Base-by-base conservation (phyloP, 495 filamentous ascomycete species). In the Wilcoxina mikolae region DNA sequence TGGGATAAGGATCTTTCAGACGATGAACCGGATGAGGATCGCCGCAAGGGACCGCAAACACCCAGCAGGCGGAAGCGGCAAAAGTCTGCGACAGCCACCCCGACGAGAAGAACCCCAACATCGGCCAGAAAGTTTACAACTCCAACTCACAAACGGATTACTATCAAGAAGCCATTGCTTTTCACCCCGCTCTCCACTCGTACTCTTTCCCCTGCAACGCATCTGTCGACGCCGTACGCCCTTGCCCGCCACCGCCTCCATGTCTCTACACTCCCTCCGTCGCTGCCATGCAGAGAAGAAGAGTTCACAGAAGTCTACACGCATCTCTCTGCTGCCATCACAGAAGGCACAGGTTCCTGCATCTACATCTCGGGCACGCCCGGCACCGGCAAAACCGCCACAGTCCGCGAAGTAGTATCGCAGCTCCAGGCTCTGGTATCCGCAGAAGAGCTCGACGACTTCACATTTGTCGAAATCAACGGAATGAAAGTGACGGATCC, bases 341-440 rank as follows among this genome's bases (percentile, higher is more conserved):
- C 84, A 46, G 89, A 93, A 55, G 93, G 89, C 33, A 83, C 84
- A 3, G 93, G 93, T 5, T 79, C 87, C 3, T 99, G 93, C 67
- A 95, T 99, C 65, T 99, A 99, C 71, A 96, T 99, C 52, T 95
- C 93, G n/a, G 93, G 93, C 35, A 95, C 89, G 0, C 93, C 93
- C 0, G 93, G 93, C n/a, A 99, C 93, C 0, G 93, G 93, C 51
- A 99, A 99, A 65, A 99, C 93, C 4, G 93, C 93, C 24, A 99
- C 93, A 0, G 90, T 99, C 7, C 84, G 93, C 53, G 93, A 96
- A 69, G 91, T 95, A 2, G 82, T 96, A 5, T 80, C 84, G 17
- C 84, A 87, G 67, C 76, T 99, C 9, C 88, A 95, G 56, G 77
- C 76, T 3, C 81, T 87, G 1, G 91, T 96, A 3, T 74, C 76